Percentiles rank a stretch among this genome's conserved stretches.
phyloP scores from a whole-genome alignment of 1,284 basidiomycete genomes.

The Puccinia coronata region DNA sequence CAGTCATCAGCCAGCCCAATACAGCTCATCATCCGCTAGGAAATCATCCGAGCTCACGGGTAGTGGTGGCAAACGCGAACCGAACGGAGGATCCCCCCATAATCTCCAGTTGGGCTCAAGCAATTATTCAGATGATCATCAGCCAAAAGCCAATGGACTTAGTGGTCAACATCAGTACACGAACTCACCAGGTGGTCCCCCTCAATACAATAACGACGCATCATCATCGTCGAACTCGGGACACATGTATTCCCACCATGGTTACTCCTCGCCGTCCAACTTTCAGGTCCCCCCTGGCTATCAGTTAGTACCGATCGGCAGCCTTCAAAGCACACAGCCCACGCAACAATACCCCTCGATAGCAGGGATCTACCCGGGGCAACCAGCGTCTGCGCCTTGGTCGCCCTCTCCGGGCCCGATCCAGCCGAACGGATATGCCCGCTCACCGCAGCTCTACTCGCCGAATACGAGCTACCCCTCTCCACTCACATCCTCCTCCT shows the following conservation, averaged over 20 bases:
- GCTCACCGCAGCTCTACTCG: slow-evolving; percentile 44
- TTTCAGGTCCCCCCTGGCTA: slow-evolving; percentile 48
- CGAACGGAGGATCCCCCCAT: not conserved
- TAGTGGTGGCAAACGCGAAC: not conserved
- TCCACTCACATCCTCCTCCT: not conserved
- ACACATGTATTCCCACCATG: slow-evolving; percentile 8
- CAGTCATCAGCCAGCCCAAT: not conserved
- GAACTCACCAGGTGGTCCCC: slow-evolving; percentile 1
- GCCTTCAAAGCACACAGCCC: slow-evolving; percentile 11
- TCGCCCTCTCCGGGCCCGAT: slow-evolving; percentile 33
- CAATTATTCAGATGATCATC: slow-evolving; percentile 27
- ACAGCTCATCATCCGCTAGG: slow-evolving; percentile 1
- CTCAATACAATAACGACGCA: slow-evolving; percentile 1
- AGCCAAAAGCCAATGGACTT: slow-evolving; percentile 26
- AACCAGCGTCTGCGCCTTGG: slow-evolving; percentile 32
- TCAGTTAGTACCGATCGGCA: slow-evolving; percentile 47
- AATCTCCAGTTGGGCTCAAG: slow-evolving; percentile 21
- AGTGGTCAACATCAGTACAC: slow-evolving; percentile 7
- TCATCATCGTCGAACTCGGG: not conserved
- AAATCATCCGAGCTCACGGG: not conserved
- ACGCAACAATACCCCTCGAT: slow-evolving; percentile 2
- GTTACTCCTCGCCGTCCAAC: slow-evolving; percentile 39
- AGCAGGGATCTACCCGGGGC: slow-evolving; percentile 27
- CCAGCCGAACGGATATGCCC: slow-evolving; percentile 36
- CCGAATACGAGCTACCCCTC: slow-evolving; percentile 32